Percentiles rank a stretch among this genome's conserved stretches.
phyloP scores from a whole-genome alignment of 2,329 filamentous ascomycete genomes.

The Cordyceps cateniannulata region DNA sequence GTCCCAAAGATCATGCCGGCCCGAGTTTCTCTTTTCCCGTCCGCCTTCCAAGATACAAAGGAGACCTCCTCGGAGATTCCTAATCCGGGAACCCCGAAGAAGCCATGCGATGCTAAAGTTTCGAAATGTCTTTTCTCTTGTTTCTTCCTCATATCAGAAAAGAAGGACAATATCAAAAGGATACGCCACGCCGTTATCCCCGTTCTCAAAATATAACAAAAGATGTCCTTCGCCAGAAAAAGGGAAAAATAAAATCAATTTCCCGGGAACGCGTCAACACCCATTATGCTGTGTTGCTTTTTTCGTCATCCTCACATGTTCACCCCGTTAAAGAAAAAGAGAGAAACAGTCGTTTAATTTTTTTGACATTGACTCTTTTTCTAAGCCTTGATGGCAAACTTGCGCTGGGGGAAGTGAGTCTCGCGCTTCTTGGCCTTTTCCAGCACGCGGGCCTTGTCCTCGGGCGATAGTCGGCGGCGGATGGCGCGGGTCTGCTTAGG shows the following conservation, averaged over 20 bases:
- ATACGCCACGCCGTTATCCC: conserved; percentile 12
- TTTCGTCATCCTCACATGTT: background rate
- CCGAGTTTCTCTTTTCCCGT: background rate
- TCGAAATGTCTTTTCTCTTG: background rate
- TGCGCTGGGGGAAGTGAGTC: conserved; percentile 96
- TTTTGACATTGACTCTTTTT: conserved; percentile 33
- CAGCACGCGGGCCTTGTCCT: conserved; percentile 78
- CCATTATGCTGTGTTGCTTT: conserved; percentile 6
- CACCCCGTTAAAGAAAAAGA: conserved; percentile 1
- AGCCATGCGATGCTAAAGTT: conserved; percentile 2
- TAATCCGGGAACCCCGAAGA: background rate
- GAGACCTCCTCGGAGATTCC: background rate
- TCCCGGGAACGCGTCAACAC: conserved; percentile 3
- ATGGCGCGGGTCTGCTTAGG: conserved; percentile 97
- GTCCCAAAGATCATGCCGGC: conserved; percentile 1
- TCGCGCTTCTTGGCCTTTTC: conserved; percentile 96
- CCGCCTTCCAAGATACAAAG: conserved; percentile 10
- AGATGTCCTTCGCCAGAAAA: conserved; percentile 6
- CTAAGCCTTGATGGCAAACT: conserved; percentile 88
- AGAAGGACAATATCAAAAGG: conserved; percentile 9
- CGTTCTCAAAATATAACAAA: conserved; percentile 12
- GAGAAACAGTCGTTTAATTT: background rate
- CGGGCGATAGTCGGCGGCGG: conserved; percentile 86
- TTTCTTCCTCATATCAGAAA: background rate
- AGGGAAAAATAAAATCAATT: background rate